These are phyloP conservation scores for Russula lepida DNA, from an alignment of 768 basidiomycete genomes.

Conservation along the genomic window DNA sequence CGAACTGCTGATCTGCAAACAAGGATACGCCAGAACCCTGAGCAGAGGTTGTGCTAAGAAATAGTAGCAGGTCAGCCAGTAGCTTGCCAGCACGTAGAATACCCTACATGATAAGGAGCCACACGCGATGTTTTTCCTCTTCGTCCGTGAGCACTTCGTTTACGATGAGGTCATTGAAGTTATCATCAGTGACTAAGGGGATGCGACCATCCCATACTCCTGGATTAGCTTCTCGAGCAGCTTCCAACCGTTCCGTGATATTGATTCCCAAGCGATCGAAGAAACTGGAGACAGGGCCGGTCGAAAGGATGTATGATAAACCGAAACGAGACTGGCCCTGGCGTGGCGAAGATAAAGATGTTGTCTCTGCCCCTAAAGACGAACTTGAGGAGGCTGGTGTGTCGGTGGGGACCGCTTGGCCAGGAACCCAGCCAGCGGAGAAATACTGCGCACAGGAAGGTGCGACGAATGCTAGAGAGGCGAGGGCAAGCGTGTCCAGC, in stretches of 20 bases:
- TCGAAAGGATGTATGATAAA: constrained; percentile 36
- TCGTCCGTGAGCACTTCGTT: constrained; percentile 52
- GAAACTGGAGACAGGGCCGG: constrained; percentile 45
- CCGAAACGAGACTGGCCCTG: constrained; percentile 17
- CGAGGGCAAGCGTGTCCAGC: constrained; percentile 1
- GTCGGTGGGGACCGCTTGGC: constrained; percentile 41
- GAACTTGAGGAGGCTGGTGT: constrained; percentile 21
- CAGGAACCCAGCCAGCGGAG: constrained; percentile 75
- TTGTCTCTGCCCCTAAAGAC: constrained; percentile 10
- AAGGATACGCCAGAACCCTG: constrained; percentile 60
- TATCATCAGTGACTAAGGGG: constrained; percentile 74
- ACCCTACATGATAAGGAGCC: constrained; percentile 71
- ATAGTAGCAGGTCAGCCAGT: neutral
- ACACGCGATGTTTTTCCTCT: constrained; percentile 63
- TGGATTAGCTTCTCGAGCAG: constrained; percentile 25
- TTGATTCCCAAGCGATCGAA: constrained; percentile 61
- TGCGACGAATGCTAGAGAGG: constrained; percentile 23
- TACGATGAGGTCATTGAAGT: constrained; percentile 62
- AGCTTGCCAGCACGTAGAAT: neutral
- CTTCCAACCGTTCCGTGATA: constrained; percentile 46
- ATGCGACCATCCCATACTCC: constrained; percentile 64
- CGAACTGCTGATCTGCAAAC: constrained; percentile 64
- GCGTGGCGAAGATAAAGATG: neutral
- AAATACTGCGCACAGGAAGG: constrained; percentile 60
- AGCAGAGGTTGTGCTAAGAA: constrained; percentile 42